phyloP scores from a whole-genome alignment of 257 asterid species.

The Henckelia pumila region DNA sequence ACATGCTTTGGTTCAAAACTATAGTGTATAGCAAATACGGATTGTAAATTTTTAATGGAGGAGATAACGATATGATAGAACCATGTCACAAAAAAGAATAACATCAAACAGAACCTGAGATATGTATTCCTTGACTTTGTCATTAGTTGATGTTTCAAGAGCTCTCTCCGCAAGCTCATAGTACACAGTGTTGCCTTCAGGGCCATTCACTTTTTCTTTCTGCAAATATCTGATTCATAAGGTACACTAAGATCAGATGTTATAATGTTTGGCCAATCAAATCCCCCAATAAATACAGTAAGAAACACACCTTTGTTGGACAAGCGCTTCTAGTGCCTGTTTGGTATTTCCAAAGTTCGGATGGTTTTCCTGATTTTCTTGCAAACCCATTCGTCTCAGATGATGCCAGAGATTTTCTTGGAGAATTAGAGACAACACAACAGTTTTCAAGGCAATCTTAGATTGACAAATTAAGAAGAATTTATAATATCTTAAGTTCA shows the following conservation, averaged over 20 bases:
- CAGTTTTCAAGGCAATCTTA: not conserved
- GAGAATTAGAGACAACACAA: constrained; percentile 21
- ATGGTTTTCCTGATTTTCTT: constrained; percentile 69
- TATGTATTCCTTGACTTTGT: constrained; percentile 55
- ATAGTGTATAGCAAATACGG: too few species aligned
- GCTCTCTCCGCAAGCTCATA: constrained; percentile 98
- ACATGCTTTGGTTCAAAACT: too few species aligned
- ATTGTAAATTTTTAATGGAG: too few species aligned
- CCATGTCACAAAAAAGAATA: not conserved
- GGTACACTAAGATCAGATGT: constrained; percentile 22
- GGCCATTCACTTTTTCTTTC: constrained; percentile 77
- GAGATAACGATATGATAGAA: not conserved
- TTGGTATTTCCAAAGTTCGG: constrained; percentile 59
- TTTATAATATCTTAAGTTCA: not conserved
- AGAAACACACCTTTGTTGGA: constrained; percentile 77
- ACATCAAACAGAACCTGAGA: constrained; percentile 46
- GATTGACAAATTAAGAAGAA: not conserved
- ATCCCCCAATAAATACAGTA: constrained; percentile 6
- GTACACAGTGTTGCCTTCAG: constrained; percentile 59
- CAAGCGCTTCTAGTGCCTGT: constrained; percentile 65
- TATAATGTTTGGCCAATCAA: constrained; percentile 9
- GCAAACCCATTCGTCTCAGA: constrained; percentile 76
- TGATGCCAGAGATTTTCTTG: constrained; percentile 89
- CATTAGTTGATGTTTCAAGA: constrained; percentile 49
- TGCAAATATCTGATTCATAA: constrained; percentile 62